Percentiles rank a stretch among this genome's conserved stretches.
These are phyloP conservation scores for Sphenostylis stenocarpa DNA, from an alignment of 306 rosid genomes.

Conservation along the genomic window DNA sequence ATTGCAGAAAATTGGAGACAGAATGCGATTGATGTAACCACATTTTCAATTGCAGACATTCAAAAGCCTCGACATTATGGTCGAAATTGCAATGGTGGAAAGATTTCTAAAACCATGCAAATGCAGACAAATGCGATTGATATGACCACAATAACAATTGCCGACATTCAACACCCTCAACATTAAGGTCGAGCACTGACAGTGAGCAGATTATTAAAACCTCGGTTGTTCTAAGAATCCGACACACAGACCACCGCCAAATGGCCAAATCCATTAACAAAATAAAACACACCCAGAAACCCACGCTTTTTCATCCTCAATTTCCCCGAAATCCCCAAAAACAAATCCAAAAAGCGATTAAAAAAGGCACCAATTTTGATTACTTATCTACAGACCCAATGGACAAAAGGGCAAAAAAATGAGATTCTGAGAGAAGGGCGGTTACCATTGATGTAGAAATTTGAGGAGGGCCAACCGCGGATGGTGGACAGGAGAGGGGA, in stretches of 20 bases:
- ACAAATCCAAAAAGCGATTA: not conserved
- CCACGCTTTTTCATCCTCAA: not conserved
- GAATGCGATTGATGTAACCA: not conserved
- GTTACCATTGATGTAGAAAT: constrained; percentile 46
- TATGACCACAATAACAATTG: not conserved
- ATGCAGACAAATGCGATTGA: not conserved
- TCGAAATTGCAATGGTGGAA: no score
- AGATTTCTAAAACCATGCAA: no score
- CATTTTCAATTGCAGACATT: not conserved
- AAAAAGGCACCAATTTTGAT: not conserved
- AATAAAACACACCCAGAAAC: not conserved
- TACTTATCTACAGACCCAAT: not conserved
- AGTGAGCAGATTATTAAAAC: no score
- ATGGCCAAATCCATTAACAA: not conserved
- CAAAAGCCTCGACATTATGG: not conserved
- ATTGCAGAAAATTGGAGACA: not conserved
- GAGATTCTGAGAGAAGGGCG: not conserved
- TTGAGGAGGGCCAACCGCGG: constrained; percentile 68
- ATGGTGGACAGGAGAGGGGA: constrained; percentile 43
- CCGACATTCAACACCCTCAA: not conserved
- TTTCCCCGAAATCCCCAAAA: not conserved
- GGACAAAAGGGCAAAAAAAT: not conserved
- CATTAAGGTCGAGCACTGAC: no score
- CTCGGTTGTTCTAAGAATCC: not conserved
- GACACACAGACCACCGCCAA: not conserved